Evolutionary conservation across 805 yeast species (phyloP).

Genomic region (Metschnikowia corniflorae): DNA sequence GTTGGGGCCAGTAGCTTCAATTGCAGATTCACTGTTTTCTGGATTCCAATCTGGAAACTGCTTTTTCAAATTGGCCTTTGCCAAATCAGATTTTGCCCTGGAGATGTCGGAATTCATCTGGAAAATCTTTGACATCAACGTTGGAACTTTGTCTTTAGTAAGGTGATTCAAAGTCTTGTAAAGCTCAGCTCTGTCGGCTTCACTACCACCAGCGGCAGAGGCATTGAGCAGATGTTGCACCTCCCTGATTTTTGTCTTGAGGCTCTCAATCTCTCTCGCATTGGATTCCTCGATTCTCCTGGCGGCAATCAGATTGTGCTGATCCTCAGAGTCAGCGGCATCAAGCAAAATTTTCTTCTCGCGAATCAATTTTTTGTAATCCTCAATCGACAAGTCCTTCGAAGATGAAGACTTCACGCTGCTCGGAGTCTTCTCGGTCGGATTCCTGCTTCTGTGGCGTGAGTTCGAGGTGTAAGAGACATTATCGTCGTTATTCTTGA

Average conservation of each 20-base stretch:
- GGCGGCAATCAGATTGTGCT: conserved; percentile 32
- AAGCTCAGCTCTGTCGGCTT: conserved; percentile 48
- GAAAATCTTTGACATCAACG: conserved; percentile 59
- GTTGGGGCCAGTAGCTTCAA: conserved; percentile 79
- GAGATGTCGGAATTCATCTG: conserved; percentile 67
- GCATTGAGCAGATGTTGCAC: conserved; percentile 38
- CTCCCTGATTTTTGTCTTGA: conserved; percentile 58
- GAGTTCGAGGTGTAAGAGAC: conserved; percentile 69
- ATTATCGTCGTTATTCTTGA: conserved; percentile 72
- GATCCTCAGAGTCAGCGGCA: conserved; percentile 68
- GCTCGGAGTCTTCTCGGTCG: conserved; percentile 17
- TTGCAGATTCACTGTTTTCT: conserved; percentile 31
- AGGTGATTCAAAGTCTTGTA: conserved; percentile 55
- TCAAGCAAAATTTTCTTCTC: conserved; percentile 70
- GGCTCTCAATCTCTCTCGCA: conserved; percentile 54
- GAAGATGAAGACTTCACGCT: conserved; percentile 24
- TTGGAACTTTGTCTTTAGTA: conserved; percentile 66
- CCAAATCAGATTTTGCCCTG: conserved; percentile 59
- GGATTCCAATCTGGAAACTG: conserved; percentile 64
- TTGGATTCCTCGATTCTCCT: conserved; percentile 40
- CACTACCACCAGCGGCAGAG: conserved; percentile 28
- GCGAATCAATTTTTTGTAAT: conserved; percentile 59
- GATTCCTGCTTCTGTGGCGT: conserved; percentile 45
- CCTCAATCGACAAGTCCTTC: conserved; percentile 45
- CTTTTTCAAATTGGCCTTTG: conserved; percentile 50